These are phyloP conservation scores for Quercus lobata DNA, from an alignment of 331 rosid species.

Conservation along the genomic window DNA sequence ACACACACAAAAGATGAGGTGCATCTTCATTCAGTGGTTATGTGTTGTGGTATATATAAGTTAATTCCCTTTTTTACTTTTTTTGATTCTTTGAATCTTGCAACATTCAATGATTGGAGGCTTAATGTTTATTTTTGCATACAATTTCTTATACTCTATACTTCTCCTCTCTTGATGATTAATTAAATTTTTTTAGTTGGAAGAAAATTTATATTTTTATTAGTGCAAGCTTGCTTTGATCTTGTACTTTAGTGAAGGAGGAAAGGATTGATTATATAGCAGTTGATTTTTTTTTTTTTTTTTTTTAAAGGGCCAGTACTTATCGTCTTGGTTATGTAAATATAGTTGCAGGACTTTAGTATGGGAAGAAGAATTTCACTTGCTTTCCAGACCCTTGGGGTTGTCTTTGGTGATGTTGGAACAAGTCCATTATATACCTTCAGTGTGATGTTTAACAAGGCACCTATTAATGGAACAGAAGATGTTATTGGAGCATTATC, in stretches of 20 bases:
- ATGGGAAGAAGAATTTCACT: constrained; percentile 60
- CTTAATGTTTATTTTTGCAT: neutral
- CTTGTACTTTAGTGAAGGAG: neutral
- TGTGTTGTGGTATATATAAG: neutral
- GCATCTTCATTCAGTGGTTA: neutral
- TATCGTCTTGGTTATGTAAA: constrained; percentile 10
- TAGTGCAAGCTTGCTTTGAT: neutral
- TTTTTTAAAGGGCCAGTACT: neutral
- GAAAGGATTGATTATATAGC: neutral
- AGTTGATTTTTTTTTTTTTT: neutral
- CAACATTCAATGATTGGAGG: neutral
- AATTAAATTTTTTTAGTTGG: neutral
- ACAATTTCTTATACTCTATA: neutral
- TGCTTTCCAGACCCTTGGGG: constrained; percentile 95
- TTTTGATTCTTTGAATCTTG: neutral
- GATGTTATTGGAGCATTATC: constrained; percentile 94
- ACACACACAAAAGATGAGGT: no score
- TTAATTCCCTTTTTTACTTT: neutral
- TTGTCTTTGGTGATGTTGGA: constrained; percentile 99
- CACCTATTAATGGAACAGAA: constrained; percentile 78
- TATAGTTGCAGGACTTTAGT: constrained; percentile 64
- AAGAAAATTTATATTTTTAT: neutral
- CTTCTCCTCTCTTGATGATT: neutral
- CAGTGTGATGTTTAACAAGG: constrained; percentile 90
- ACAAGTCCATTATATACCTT: constrained; percentile 96